These are phyloP conservation scores for Didymella glomerata DNA, from an alignment of 2,329 filamentous ascomycete species.

Conservation along the genomic window DNA sequence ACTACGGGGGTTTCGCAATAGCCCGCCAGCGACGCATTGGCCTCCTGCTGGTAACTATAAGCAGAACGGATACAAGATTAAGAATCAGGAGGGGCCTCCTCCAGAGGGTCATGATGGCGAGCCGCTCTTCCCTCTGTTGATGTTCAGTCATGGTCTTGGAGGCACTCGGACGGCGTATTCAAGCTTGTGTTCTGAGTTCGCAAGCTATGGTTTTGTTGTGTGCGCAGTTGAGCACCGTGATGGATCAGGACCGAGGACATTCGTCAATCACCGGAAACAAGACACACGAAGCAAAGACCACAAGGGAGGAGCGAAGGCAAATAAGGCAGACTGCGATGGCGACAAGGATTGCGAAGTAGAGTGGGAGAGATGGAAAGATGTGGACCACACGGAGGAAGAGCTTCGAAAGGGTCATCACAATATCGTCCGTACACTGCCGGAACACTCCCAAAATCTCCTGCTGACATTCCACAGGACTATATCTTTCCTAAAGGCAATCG, in stretches of 20 bases:
- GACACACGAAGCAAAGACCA: constrained; percentile 23
- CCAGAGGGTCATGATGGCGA: constrained; percentile 43
- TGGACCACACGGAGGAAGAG: constrained; percentile 52
- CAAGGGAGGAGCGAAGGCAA: constrained; percentile 28
- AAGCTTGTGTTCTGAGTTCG: constrained; percentile 70
- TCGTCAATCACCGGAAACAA: constrained; percentile 64
- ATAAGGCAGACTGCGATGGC: constrained; percentile 13
- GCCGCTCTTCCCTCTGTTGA: constrained; percentile 67
- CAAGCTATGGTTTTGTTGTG: constrained; percentile 71
- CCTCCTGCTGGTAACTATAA: constrained; percentile 55
- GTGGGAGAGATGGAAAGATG: constrained; percentile 35
- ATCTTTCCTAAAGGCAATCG: constrained; percentile 67
- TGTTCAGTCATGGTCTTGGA: constrained; percentile 73
- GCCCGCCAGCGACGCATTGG: constrained; percentile 64
- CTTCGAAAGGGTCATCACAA: constrained; percentile 56
- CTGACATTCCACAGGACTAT: constrained; percentile 57
- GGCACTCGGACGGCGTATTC: constrained; percentile 70
- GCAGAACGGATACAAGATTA: constrained; percentile 52
- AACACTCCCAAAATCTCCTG: background rate
- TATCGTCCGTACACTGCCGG: constrained; percentile 48
- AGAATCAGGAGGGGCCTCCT: constrained; percentile 53
- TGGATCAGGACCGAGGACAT: constrained; percentile 68
- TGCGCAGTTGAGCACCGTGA: constrained; percentile 72
- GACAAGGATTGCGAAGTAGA: constrained; percentile 32
- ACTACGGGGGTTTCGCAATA: constrained; percentile 70